A percentile compares a stretch with the other conserved stretches of the same genome.
phyloP scores from a whole-genome alignment of 2,329 filamentous ascomycete species.

The Neospermospora avenae region DNA sequence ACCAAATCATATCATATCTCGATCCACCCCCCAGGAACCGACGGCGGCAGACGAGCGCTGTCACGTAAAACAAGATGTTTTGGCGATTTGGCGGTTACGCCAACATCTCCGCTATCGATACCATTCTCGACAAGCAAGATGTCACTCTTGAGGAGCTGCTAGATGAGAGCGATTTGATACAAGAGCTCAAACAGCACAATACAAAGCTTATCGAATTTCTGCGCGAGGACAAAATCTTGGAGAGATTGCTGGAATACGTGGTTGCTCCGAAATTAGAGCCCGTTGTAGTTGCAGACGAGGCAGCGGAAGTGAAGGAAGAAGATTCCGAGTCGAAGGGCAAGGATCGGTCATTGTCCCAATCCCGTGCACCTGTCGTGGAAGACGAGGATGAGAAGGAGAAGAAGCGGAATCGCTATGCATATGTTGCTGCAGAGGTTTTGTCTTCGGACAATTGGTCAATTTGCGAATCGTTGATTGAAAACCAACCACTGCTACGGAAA shows the following conservation, averaged over 20 bases:
- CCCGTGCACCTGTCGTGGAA: constrained; percentile 45
- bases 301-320: constrained; percentile 49
- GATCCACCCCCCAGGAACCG: constrained; percentile 23
- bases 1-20: constrained; percentile 23
- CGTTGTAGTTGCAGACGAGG: constrained; percentile 38
- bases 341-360: constrained; percentile 49
- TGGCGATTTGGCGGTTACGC: constrained; percentile 99
- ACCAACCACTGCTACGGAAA: constrained; percentile 69
- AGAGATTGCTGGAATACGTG: constrained; percentile 86
- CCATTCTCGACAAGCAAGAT: constrained; percentile 91
- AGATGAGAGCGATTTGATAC: constrained; percentile 92
- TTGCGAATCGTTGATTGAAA: constrained; percentile 86
- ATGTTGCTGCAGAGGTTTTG: constrained; percentile 87
- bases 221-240: constrained; percentile 79
- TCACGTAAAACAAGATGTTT: constrained; percentile 72
- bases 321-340: constrained; percentile 47
- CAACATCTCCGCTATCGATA: constrained; percentile 94
- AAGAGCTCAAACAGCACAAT: constrained; percentile 98
- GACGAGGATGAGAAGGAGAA: constrained; percentile 80
- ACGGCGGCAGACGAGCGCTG: constrained; percentile 31
- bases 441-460: constrained; percentile 98
- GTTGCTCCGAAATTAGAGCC: constrained; percentile 70
- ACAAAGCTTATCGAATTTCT: constrained; percentile 96
- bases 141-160: constrained; percentile 94
- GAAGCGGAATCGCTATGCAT: constrained; percentile 89